These are phyloP conservation scores for Solanum ahanhuiri DNA, from an alignment of 257 asterid species.

Conservation along the genomic window DNA sequence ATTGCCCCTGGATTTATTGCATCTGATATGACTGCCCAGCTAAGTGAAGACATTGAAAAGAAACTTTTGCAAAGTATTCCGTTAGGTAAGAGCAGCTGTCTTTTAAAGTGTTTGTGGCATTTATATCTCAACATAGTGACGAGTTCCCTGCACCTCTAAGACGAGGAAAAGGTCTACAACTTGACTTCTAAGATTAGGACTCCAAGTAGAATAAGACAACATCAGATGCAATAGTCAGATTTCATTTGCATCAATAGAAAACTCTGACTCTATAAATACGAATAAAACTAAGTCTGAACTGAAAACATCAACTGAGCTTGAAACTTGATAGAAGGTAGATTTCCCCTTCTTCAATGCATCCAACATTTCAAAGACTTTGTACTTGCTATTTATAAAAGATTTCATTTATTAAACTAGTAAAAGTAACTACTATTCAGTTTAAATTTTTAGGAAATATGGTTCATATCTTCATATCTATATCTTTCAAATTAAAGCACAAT, in stretches of 20 bases:
- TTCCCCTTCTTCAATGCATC: background rate
- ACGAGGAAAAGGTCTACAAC: background rate
- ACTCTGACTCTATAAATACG: background rate
- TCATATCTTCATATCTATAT: background rate
- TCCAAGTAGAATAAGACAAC: background rate
- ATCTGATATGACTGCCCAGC: constrained; percentile 90
- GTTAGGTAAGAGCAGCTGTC: constrained; percentile 40
- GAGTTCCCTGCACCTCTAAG: background rate
- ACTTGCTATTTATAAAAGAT: background rate
- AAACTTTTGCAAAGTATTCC: constrained; percentile 77
- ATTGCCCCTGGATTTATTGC: constrained; percentile 97
- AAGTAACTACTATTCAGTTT: background rate
- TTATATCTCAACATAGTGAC: background rate
- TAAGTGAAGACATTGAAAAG: constrained; percentile 67
- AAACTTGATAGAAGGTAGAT: background rate
- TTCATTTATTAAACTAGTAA: background rate
- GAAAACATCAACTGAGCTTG: background rate
- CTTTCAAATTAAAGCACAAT: background rate
- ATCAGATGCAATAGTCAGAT: background rate
- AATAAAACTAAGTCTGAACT: background rate
- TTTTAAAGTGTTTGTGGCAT: background rate
- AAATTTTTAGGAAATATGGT: background rate
- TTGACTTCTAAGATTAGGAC: background rate
- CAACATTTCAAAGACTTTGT: background rate
- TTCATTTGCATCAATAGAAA: background rate